Conservation (phyloP, 306 rosid species). For the Sicyos edulis region DNA sequence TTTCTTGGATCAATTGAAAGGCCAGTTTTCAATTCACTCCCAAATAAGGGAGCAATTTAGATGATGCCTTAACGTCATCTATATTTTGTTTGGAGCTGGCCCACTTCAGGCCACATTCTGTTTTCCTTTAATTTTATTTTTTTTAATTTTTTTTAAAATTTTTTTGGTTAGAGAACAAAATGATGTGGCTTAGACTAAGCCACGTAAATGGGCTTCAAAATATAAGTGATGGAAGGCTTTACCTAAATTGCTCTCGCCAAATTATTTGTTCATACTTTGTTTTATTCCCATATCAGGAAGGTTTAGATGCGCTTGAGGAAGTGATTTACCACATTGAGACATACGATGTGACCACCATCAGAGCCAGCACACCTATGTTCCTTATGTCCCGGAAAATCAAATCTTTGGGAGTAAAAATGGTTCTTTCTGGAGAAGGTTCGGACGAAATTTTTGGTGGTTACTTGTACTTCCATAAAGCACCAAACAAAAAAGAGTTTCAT, state of each 20-base stretch:
- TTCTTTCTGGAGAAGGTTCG: slow-evolving; percentile 97
- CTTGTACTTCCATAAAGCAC: slow-evolving; percentile 97
- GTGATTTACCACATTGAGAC: slow-evolving; percentile 95
- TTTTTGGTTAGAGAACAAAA: too few species aligned
- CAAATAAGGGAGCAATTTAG: too few species aligned
- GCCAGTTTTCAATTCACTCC: neutral
- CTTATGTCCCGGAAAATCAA: slow-evolving; percentile 97
- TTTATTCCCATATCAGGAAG: slow-evolving; percentile 56
- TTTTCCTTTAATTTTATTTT: too few species aligned
- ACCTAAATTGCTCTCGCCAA: too few species aligned
- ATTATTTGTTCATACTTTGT: neutral
- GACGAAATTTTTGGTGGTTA: slow-evolving; percentile 98
- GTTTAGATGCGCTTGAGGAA: slow-evolving; percentile 95
- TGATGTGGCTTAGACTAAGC: too few species aligned
- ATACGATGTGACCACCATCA: slow-evolving; percentile 86
- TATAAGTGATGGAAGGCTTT: too few species aligned
- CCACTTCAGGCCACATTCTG: too few species aligned
- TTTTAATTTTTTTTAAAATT: too few species aligned
- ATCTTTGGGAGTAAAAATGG: slow-evolving; percentile 99
- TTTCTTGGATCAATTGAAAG: neutral
- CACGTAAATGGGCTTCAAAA: too few species aligned
- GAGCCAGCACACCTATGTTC: slow-evolving; percentile 99
- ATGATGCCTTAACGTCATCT: too few species aligned
- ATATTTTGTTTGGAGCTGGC: too few species aligned
- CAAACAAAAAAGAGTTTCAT: slow-evolving; percentile 84